These are phyloP conservation scores for Omphalotus guepiniiformis DNA, from an alignment of 768 basidiomycete genomes.

Conservation along the genomic window DNA sequence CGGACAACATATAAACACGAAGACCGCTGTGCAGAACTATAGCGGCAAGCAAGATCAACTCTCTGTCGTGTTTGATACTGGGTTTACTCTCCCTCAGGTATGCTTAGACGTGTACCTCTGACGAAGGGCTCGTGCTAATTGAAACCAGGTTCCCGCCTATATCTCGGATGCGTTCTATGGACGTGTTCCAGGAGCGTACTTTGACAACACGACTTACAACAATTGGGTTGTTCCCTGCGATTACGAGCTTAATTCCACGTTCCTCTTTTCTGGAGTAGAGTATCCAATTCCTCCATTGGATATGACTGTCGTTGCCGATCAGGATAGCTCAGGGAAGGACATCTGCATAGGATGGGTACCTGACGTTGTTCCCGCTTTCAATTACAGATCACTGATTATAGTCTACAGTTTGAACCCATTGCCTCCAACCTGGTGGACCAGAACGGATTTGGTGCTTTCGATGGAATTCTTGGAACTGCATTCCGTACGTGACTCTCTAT, in stretches of 20 bases:
- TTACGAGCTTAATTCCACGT: conserved; percentile 18
- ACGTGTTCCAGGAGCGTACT: conserved; percentile 17
- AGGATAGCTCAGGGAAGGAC: conserved; percentile 4
- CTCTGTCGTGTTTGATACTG: conserved; percentile 16
- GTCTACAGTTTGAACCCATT: not conserved
- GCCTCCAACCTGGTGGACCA: not conserved
- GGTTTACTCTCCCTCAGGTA: conserved; percentile 18
- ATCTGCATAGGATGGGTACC: conserved; percentile 9
- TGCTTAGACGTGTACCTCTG: not conserved
- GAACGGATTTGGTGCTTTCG: not conserved
- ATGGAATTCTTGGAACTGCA: conserved; percentile 11
- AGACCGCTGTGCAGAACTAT: conserved; percentile 11
- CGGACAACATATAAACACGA: conserved; percentile 13
- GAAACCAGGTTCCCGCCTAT: conserved; percentile 9
- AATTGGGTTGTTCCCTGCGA: conserved; percentile 20
- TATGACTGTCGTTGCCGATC: not conserved
- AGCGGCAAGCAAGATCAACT: conserved; percentile 13
- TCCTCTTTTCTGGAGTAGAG: conserved; percentile 16
- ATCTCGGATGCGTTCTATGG: conserved; percentile 22
- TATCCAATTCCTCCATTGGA: conserved; percentile 22
- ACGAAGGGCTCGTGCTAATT: not conserved
- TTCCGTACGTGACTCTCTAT: conserved; percentile 10
- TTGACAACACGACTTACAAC: not conserved
- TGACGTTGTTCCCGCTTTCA: not conserved
- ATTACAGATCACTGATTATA: not conserved